Base-by-base conservation (phyloP, 176 grass and related monocot species). In the Areca catechu region DNA sequence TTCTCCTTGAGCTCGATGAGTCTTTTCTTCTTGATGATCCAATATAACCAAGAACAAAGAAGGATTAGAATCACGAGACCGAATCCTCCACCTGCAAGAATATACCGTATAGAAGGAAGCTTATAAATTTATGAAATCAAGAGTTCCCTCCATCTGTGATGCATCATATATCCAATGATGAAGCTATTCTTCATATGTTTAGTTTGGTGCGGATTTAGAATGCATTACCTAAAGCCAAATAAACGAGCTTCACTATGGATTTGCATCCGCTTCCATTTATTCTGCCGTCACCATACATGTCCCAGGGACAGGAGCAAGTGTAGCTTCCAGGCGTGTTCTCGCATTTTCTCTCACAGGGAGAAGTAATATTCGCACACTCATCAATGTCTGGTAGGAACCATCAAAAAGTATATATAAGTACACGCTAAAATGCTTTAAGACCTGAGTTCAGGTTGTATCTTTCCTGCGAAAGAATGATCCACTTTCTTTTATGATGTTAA, bases 221-320 rank as follows among this genome's bases (percentile, higher is more conserved):
- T 4, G 50, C 16, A 19, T 30, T 30, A 30, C 29, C 29, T 30
- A 30, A 0, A 7, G 2, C 7, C 7, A 30, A 5, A 22, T 27
- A 65, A 5, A 52, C 14, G 7, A 19, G 5, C 15, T 12, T 27
- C 16, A 17, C 3, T 10, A 65, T 28, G 48, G 62, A 65, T 25
- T 12, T 65, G 48, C 62, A 65, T 12, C 62, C 62, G 49, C 48
- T 65, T 24, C 62, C 48, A 0, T 51, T 4, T 1, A 6, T 18
- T 19, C 18, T 24, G 17, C 62, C 62, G 17, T 65, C 62, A 17
- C 62, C 62, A 10, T 65, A 65, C 24, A 65, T 65, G 20, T 27
- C 12, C 62, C 62, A 52, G 4, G 49, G 49, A 7, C 62, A 65
- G 18, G 62, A 65, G 21, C 62, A 65, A 25, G 4, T 7, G 18